These are phyloP conservation scores for Aethionema arabicum DNA, from an alignment of 345 rosid species.

Conservation along the genomic window DNA sequence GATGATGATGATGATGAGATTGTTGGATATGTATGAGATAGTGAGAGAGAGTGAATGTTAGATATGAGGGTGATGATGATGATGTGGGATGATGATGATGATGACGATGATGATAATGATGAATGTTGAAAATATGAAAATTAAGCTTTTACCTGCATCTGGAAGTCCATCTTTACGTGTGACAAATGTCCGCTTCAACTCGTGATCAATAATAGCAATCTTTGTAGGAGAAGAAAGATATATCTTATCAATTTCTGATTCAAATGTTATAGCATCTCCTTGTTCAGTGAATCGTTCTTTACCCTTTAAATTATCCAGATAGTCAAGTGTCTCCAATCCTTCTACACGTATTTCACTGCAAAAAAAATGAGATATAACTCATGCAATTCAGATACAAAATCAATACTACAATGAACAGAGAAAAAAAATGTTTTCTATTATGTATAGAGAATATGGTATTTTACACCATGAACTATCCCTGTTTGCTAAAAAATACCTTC, in stretches of 20 bases:
- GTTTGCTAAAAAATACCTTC: too few relatives aligned
- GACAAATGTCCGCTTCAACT: slow-evolving; percentile 91
- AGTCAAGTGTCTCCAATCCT: slow-evolving; percentile 90
- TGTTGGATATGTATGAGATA: too few relatives aligned
- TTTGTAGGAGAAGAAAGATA: slow-evolving; percentile 86
- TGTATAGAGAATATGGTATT: too few relatives aligned
- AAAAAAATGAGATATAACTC: slow-evolving; percentile 24
- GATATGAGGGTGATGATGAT: too few relatives aligned
- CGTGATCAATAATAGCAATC: slow-evolving; percentile 92
- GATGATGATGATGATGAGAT: too few relatives aligned
- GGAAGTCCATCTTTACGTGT: slow-evolving; percentile 94
- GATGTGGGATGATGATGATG: too few relatives aligned
- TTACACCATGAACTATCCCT: too few relatives aligned
- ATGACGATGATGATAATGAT: too few relatives aligned
- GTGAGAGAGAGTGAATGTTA: too few relatives aligned
- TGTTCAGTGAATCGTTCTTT: slow-evolving; percentile 87
- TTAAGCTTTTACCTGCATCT: slow-evolving; percentile 74
- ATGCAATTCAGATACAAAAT: not conserved
- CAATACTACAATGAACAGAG: not conserved
- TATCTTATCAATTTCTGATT: slow-evolving; percentile 83
- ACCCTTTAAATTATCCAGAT: slow-evolving; percentile 82
- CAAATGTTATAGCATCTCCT: slow-evolving; percentile 95
- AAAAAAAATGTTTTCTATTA: not conserved
- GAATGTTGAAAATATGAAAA: too few relatives aligned
- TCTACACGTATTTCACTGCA: slow-evolving; percentile 95